phyloP scores from a whole-genome alignment of 2,329 filamentous ascomycete species.

The Pseudogymnoascus sp. region DNA sequence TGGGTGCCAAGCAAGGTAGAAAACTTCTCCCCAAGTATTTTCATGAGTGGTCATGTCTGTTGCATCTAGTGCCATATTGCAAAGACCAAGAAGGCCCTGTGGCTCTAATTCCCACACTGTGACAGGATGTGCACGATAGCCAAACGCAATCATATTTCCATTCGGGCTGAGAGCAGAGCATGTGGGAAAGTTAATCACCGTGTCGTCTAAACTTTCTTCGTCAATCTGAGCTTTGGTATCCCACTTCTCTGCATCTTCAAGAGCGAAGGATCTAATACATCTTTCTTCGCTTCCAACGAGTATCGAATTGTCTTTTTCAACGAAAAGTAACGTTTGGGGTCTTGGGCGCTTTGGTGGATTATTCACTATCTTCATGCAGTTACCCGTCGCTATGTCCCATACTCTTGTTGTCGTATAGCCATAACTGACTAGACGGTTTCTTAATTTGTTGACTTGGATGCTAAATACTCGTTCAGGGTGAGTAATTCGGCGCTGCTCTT shows the following conservation, averaged over 20 bases:
- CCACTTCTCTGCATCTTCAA: not conserved
- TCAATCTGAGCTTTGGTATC: not conserved
- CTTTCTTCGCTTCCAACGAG: not conserved
- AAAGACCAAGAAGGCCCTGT: not conserved
- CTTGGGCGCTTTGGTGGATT: not conserved
- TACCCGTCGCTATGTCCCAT: slow-evolving; percentile 12
- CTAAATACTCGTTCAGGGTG: slow-evolving; percentile 13
- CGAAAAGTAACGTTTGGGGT: not conserved
- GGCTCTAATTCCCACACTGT: slow-evolving; percentile 16
- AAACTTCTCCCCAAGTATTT: not conserved
- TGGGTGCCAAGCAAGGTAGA: not conserved
- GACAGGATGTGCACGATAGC: slow-evolving; percentile 17
- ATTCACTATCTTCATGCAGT: not conserved
- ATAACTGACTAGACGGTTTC: slow-evolving; percentile 3
- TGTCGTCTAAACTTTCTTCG: not conserved
- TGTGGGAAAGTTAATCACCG: slow-evolving; percentile 11
- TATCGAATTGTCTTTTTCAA: not conserved
- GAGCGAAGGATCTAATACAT: slow-evolving; percentile 9
- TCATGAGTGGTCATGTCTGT: not conserved
- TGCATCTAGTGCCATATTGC: not conserved
- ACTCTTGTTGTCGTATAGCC: slow-evolving; percentile 15
- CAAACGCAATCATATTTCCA: slow-evolving; percentile 15
- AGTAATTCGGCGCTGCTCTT: not conserved
- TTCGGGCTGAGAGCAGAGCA: slow-evolving; percentile 17
- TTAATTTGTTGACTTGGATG: slow-evolving; percentile 13